phyloP scores from a whole-genome alignment of 495 filamentous ascomycete genomes.

The Penicillium canescens region DNA sequence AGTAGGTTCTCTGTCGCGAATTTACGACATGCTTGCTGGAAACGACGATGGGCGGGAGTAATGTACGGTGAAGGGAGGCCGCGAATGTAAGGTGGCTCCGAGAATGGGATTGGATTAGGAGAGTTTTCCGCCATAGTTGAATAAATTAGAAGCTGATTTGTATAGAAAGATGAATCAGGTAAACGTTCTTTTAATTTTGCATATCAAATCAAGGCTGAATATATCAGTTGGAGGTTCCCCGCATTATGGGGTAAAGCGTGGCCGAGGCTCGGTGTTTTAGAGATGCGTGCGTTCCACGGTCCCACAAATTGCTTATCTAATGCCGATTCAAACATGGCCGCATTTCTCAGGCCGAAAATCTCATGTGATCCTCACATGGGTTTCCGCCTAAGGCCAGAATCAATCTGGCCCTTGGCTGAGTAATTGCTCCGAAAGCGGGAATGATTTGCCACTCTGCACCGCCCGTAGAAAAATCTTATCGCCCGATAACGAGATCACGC shows the following conservation, averaged over 20 bases:
- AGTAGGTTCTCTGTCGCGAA: conserved; percentile 62
- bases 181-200: background rate
- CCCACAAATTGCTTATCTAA: no score
- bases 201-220: background rate
- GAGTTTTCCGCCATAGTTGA: conserved; percentile 34
- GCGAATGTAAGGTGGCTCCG: conserved; percentile 69
- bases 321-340: no score
- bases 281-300: background rate
- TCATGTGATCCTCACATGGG: background rate
- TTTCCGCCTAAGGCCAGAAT: background rate
- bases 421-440: conserved; percentile 19
- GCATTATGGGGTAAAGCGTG: conserved; percentile 10
- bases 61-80: conserved; percentile 73
- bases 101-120: conserved; percentile 61
- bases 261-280: conserved; percentile 26
- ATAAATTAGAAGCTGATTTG: background rate
- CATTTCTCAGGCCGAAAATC: no score
- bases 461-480: conserved; percentile 9
- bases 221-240: conserved; percentile 14
- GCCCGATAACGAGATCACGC: conserved; percentile 14
- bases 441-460: conserved; percentile 20
- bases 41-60: conserved; percentile 56
- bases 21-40: conserved; percentile 66
- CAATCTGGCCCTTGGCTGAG: background rate
- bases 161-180: background rate